Conservation (phyloP, 1,284 basidiomycete species). For the Marasmius tenuissimus region DNA sequence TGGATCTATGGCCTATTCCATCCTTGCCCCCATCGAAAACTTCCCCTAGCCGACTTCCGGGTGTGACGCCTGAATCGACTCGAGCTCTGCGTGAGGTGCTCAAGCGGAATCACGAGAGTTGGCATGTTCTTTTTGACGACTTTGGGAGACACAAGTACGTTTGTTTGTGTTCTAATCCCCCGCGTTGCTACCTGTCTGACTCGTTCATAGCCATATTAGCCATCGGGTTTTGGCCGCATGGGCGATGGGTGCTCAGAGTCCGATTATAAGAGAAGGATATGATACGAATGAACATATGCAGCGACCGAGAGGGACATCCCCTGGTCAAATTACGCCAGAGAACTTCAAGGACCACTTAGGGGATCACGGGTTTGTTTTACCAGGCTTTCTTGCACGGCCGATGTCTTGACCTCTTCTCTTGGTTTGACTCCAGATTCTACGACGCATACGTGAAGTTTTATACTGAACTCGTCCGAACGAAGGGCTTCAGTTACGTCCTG, state of each 20-base stretch:
- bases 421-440: constrained; percentile 47
- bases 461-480: constrained; percentile 34
- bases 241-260: constrained; percentile 43
- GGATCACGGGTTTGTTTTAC: constrained; percentile 33
- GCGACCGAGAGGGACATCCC: constrained; percentile 39
- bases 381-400: constrained; percentile 5
- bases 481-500: constrained; percentile 42
- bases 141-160: constrained; percentile 44
- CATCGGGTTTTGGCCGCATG: constrained; percentile 56
- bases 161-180: neutral
- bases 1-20: constrained; percentile 11
- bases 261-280: constrained; percentile 43
- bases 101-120: constrained; percentile 40
- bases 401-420: neutral
- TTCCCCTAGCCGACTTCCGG: constrained; percentile 25
- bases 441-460: constrained; percentile 61
- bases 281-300: constrained; percentile 39
- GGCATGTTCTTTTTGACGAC: constrained; percentile 47
- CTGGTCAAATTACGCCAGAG: constrained; percentile 37
- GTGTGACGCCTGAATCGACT: constrained; percentile 30
- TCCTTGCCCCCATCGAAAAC: constrained; percentile 16
- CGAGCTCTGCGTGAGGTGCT: constrained; percentile 32
- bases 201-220: constrained; percentile 42
- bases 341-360: constrained; percentile 53
- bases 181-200: neutral